These are phyloP conservation scores for Serendipita vermifera DNA, from an alignment of 768 basidiomycete species.

Conservation along the genomic window DNA sequence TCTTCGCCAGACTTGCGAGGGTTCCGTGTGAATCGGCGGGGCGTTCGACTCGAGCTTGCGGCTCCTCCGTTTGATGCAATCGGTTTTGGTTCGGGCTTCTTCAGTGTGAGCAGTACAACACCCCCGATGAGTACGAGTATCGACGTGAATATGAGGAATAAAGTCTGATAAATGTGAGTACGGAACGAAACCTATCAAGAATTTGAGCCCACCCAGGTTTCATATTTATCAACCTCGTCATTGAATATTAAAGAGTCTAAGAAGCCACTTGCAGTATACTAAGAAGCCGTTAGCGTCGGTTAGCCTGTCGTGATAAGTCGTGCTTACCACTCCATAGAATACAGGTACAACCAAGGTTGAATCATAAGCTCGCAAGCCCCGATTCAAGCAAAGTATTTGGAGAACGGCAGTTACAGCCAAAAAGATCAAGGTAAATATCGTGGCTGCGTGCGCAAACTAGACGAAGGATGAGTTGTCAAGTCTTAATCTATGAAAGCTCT, in stretches of 20 bases:
- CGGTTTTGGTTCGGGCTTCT: conserved; percentile 56
- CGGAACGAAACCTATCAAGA: not conserved
- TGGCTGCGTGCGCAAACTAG: conserved; percentile 60
- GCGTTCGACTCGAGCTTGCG: not conserved
- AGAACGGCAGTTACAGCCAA: conserved; percentile 61
- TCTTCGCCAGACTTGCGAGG: not conserved
- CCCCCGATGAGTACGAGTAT: conserved; percentile 79
- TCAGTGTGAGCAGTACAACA: conserved; percentile 86
- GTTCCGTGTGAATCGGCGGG: not conserved
- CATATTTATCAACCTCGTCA: conserved; percentile 71
- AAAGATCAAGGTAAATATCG: conserved; percentile 54
- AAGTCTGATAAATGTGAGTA: conserved; percentile 18
- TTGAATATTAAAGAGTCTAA: conserved; percentile 44
- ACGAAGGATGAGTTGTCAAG: not conserved
- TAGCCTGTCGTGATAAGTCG: too few species aligned
- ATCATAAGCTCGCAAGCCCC: conserved; percentile 80
- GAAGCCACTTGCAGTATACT: conserved; percentile 71
- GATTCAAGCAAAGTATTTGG: conserved; percentile 87
- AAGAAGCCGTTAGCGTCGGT: too few species aligned
- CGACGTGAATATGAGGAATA: conserved; percentile 77
- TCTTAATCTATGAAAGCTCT: not conserved
- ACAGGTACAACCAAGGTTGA: conserved; percentile 86
- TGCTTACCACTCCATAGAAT: conserved; percentile 91
- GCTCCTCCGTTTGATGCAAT: too few species aligned
- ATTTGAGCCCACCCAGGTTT: conserved; percentile 48